phyloP scores from a whole-genome alignment of 2,329 filamentous ascomycete genomes.

The Colletotrichum tanaceti region DNA sequence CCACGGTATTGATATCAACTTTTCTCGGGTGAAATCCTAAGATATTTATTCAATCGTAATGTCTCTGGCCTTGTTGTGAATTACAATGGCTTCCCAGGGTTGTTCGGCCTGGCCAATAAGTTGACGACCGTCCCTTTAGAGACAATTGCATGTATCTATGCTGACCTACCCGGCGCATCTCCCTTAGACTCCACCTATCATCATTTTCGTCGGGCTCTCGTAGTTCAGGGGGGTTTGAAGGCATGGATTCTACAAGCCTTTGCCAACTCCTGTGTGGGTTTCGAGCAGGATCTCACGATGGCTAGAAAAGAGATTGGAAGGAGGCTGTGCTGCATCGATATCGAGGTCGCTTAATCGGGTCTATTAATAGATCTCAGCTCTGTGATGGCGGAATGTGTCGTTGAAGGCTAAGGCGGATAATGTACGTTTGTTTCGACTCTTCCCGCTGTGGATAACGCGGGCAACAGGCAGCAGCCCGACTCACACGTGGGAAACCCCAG shows the following conservation, averaged over 20 bases:
- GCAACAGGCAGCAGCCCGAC: background rate
- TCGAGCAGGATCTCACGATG: background rate
- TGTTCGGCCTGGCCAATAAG: background rate
- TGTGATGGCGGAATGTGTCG: background rate
- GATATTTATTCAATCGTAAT: background rate
- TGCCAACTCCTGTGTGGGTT: background rate
- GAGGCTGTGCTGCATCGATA: slow-evolving; percentile 3
- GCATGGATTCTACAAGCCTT: background rate
- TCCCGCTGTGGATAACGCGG: background rate
- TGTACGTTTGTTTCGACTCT: background rate
- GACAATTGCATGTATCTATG: background rate
- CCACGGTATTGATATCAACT: background rate
- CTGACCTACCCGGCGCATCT: background rate
- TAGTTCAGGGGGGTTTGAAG: too few species aligned
- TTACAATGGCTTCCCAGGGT: background rate
- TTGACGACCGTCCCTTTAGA: background rate
- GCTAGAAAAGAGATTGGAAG: slow-evolving; percentile 7
- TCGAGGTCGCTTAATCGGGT: background rate
- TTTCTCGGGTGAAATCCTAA: background rate
- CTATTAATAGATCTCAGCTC: slow-evolving; percentile 4
- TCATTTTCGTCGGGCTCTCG: background rate
- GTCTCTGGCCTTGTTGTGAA: too few species aligned
- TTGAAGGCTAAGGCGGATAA: background rate
- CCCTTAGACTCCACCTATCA: background rate
- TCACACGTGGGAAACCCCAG: background rate